Evolutionary conservation across 345 rosid genomes (phyloP), one percentile per base, ranked within the genome.

Genomic region (Streptanthus diversifolius): DNA sequence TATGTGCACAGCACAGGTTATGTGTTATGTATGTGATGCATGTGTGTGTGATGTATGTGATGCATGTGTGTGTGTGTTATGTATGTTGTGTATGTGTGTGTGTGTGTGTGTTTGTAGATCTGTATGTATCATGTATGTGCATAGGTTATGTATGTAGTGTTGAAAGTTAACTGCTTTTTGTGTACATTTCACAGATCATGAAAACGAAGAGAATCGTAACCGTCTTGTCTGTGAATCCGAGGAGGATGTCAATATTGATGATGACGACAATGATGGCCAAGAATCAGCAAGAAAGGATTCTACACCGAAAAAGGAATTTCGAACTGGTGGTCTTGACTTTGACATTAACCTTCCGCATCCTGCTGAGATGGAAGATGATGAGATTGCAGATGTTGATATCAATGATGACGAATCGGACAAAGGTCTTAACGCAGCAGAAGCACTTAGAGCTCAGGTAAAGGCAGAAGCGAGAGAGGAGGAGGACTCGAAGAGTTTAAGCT

Each of bases 361-460:
- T 40, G 67, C 33, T 49, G 83, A 85, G 48, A 63, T 73, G 8
- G 96, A 82, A 2, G 96, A 82, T 12, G 91, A 84, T 71, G 97
- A 89, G 84, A 91, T 88, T 72, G 92, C 93, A 18, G 91, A 86
- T 76, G 93, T 92, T 1, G 40, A 91, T 57, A 80, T 79, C 19
- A 83, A 85, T 51, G 95, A 86, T 15, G 89, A 83, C 7, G 96
- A 86, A 21, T 78, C 72, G 3, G 65, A 79, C 14, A 83, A 83
- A 45, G 90, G 91, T 54, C 82, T 73, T 30, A 86, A 86, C 60
- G 98, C 98, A 10, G 98, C 98, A 22, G 96, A 90, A 75, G 95
- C 92, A 40, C 95, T 88, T 41, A 80, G 86, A 80, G 95, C 92
- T 30, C 96, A 90, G 77, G 87, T 89, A 36, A 85, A 82, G 66